Evolutionary conservation across 202 grass and related monocot genomes (phyloP), one percentile per base, ranked within the genome.

Genomic region (Musa balbisiana): DNA sequence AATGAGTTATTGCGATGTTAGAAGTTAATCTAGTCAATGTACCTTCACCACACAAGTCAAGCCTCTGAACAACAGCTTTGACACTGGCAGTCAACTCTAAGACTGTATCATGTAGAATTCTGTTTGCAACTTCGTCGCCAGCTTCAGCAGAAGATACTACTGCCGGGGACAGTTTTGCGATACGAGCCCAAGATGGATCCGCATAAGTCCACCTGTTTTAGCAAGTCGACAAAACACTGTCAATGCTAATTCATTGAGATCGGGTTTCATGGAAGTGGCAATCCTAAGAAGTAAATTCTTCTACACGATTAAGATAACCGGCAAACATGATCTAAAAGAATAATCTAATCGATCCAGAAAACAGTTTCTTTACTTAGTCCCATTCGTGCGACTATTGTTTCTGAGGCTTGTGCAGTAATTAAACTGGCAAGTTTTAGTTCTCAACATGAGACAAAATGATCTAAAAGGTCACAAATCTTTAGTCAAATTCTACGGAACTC

Each of bases 101-200:
- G 50, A 92, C 95, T 86, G 95, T 84, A 75, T 92, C 85, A 73
- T 78, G 75, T 80, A 98, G 80, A 80, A 98, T 94, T 75, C 83
- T 94, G 80, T 94, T 98, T 76, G 95, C 95, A 52, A 94, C 91
- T 91, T 94, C 85, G 83, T 98, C 95, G 71, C 95, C 95, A 23
- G 87, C 85, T 87, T 93, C 89, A 79, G 91, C 95, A 83, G 90
- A 91, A 84, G 91, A 94, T 72, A 98, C 88, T 27, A 98, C 95
- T 59, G 88, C 85, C 78, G 95, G 95, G 76, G 94, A 85, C 79
- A 98, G 89, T 74, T 83, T 89, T 79, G 95, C 95, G 80, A 98
- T 88, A 56, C 95, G 95, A 53, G 95, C 89, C 95, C 95, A 98
- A 84, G 95, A 94, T 49, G 87, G 59, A 90, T 98, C 91, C 81